A percentile compares a stretch with the other conserved stretches of the same genome.
Conservation (phyloP, 768 basidiomycete species). For the Lentinula sp. region DNA sequence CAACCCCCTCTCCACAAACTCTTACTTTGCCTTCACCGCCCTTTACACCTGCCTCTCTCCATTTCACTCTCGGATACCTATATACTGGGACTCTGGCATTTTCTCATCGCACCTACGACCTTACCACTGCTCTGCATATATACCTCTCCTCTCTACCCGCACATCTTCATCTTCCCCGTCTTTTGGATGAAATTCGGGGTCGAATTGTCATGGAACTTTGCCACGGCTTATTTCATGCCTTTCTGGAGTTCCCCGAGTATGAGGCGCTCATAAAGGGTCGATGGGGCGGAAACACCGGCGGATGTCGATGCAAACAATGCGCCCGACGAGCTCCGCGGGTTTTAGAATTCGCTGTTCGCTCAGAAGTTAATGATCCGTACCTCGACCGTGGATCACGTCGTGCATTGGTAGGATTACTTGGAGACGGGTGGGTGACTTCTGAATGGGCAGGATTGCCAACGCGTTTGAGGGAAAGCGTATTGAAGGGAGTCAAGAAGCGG, state of each 20-base stretch:
- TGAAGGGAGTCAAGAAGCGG: conserved; percentile 68
- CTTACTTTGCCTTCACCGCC: conserved; percentile 84
- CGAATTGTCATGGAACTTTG: conserved; percentile 84
- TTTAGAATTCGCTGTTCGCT: conserved; percentile 69
- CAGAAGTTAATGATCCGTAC: conserved; percentile 70
- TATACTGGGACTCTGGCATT: conserved; percentile 94
- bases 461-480: conserved; percentile 57
- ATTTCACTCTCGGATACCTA: conserved; percentile 91
- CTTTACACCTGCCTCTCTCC: conserved; percentile 89
- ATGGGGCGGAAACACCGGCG: conserved; percentile 86
- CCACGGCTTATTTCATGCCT: conserved; percentile 85
- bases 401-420: conserved; percentile 78
- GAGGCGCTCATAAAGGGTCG: conserved; percentile 66
- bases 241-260: conserved; percentile 73
- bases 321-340: conserved; percentile 75
- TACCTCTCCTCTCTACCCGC: conserved; percentile 58
- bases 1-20: conserved; percentile 31
- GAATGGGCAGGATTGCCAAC: conserved; percentile 72
- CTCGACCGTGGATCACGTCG: conserved; percentile 69
- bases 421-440: conserved; percentile 80
- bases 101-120: conserved; percentile 88
- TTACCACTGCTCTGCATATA: conserved; percentile 87
- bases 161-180: conserved; percentile 69
- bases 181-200: conserved; percentile 77
- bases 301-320: conserved; percentile 82